These are phyloP conservation scores for Aspergillus bertholletiae DNA, from an alignment of 495 filamentous ascomycete genomes.

Conservation along the genomic window DNA sequence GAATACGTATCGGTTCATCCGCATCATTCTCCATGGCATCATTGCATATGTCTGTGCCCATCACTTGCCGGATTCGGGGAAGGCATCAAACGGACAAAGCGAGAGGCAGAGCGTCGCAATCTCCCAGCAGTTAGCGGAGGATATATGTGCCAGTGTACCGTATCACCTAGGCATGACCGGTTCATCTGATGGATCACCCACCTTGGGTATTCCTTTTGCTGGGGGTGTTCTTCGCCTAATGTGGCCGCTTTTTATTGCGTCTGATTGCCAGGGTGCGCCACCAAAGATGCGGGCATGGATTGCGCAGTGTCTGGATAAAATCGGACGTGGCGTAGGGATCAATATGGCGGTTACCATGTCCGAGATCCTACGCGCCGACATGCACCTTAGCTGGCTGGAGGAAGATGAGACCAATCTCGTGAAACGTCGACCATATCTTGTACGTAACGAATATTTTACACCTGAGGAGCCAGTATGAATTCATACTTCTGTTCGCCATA, in stretches of 20 bases:
- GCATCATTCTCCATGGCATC: neutral
- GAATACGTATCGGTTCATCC: slow-evolving; percentile 1
- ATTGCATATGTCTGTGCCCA: neutral
- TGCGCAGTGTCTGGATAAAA: neutral
- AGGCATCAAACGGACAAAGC: neutral
- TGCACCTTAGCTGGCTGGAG: neutral
- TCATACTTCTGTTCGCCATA: too few relatives aligned
- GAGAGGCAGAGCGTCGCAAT: neutral
- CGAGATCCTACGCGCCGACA: neutral
- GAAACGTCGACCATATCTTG: neutral
- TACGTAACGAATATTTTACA: too few relatives aligned
- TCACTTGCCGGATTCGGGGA: neutral
- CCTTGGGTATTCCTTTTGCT: neutral
- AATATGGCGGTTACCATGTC: neutral
- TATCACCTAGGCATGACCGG: neutral
- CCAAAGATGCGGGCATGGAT: neutral
- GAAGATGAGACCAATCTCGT: neutral
- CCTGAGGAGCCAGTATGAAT: too few relatives aligned
- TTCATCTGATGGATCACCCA: neutral
- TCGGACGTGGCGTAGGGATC: neutral
- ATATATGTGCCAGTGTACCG: slow-evolving; percentile 4
- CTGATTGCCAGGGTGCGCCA: neutral
- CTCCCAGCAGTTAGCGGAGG: neutral
- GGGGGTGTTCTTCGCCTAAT: neutral
- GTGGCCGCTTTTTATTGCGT: slow-evolving; percentile 6